Evolutionary conservation across 2,329 filamentous ascomycete genomes (phyloP).

Genomic region (Lojkania enalia): DNA sequence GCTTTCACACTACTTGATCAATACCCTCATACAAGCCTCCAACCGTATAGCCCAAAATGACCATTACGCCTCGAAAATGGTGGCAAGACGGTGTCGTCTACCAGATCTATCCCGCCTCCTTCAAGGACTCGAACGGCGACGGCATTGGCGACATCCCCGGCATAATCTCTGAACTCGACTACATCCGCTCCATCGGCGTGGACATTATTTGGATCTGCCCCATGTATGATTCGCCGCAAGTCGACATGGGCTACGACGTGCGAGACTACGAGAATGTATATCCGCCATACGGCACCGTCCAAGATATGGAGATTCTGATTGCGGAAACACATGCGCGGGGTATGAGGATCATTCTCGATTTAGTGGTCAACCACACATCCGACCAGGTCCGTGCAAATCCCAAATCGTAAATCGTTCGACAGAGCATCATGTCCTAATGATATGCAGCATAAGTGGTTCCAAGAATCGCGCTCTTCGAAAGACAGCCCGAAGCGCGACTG

Average conservation of each 20-base stretch:
- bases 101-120: constrained; percentile 65
- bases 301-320: constrained; percentile 46
- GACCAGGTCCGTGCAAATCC: constrained; percentile 28
- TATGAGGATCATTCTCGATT: constrained; percentile 45
- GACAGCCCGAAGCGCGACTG: constrained; percentile 57
- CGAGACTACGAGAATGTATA: constrained; percentile 46
- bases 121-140: constrained; percentile 61
- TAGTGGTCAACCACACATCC: constrained; percentile 48
- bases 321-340: constrained; percentile 39
- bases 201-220: constrained; percentile 44
- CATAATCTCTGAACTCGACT: constrained; percentile 61
- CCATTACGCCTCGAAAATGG: constrained; percentile 49
- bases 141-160: constrained; percentile 62
- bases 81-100: constrained; percentile 66
- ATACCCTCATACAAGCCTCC: no score
- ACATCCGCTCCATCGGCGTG: constrained; percentile 54
- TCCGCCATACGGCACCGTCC: constrained; percentile 44
- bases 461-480: constrained; percentile 56
- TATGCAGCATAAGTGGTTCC: constrained; percentile 58
- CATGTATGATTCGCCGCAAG: constrained; percentile 52
- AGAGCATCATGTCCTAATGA: no score
- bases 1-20: no score
- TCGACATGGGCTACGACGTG: constrained; percentile 49
- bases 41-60: constrained; percentile 33
- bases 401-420: no score